Conservation (phyloP, 2,329 filamentous ascomycete genomes). For the Fusarium sp. region DNA sequence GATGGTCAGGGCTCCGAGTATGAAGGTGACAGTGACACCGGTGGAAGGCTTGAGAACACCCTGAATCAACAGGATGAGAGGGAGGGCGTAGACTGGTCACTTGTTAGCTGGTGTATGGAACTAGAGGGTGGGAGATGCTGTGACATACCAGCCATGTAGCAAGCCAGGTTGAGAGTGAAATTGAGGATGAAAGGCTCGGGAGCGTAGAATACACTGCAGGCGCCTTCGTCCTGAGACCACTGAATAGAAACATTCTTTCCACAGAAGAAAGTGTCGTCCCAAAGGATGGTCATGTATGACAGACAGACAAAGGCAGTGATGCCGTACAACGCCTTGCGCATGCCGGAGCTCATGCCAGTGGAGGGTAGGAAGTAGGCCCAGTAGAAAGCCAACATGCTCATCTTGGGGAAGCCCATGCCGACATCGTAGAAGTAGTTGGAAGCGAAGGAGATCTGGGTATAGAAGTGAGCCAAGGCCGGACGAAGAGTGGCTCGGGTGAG, state of each 20-base stretch:
- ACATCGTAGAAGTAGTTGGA: slow-evolving; percentile 54
- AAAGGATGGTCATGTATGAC: slow-evolving; percentile 49
- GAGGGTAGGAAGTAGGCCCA: slow-evolving; percentile 49
- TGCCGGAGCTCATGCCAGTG: slow-evolving; percentile 36
- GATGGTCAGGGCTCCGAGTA: slow-evolving; percentile 35
- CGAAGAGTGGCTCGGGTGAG: fast-evolving
- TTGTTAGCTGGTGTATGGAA: neutral
- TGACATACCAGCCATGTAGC: slow-evolving; percentile 47
- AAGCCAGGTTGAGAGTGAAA: slow-evolving; percentile 50
- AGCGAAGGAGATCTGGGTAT: slow-evolving; percentile 47
- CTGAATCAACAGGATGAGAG: slow-evolving; percentile 46
- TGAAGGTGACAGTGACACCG: slow-evolving; percentile 33
- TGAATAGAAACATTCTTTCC: slow-evolving; percentile 50
- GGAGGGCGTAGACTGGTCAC: slow-evolving; percentile 47
- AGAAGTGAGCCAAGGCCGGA: neutral
- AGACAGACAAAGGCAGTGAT: slow-evolving; percentile 49
- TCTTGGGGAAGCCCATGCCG: slow-evolving; percentile 51
- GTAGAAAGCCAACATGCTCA: slow-evolving; percentile 53
- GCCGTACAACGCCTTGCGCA: slow-evolving; percentile 47
- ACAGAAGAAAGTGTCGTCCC: slow-evolving; percentile 51
- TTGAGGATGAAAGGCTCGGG: slow-evolving; percentile 51
- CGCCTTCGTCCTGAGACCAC: slow-evolving; percentile 52
- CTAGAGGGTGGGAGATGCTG: fast-evolving
- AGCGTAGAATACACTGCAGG: slow-evolving; percentile 52
- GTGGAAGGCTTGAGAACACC: slow-evolving; percentile 29